Percentiles rank a stretch among this genome's conserved stretches.
phyloP scores from a whole-genome alignment of 768 basidiomycete species.

The Russula earlei region DNA sequence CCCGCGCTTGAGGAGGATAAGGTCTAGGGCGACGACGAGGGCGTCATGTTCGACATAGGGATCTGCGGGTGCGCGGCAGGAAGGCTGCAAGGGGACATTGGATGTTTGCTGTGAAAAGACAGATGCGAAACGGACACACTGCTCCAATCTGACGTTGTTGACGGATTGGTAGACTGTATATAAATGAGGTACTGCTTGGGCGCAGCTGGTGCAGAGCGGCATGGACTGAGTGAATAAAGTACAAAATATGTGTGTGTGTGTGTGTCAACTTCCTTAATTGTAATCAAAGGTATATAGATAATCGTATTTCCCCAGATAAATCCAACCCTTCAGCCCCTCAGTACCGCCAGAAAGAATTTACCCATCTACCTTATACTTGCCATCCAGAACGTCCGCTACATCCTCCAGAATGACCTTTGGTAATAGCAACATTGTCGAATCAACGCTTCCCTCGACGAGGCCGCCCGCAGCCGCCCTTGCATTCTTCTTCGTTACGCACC shows the following conservation, averaged over 20 bases:
- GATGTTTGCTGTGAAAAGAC: slow-evolving; percentile 5
- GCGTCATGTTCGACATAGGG: slow-evolving; percentile 82
- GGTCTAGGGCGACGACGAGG: slow-evolving; percentile 63
- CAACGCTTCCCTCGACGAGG: slow-evolving; percentile 37
- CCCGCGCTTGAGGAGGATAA: slow-evolving; percentile 72
- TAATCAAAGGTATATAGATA: not conserved
- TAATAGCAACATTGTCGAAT: slow-evolving; percentile 50
- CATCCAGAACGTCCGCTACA: slow-evolving; percentile 43
- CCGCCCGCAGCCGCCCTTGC: slow-evolving; percentile 21
- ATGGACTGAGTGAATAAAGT: slow-evolving; percentile 29
- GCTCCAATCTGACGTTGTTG: slow-evolving; percentile 71
- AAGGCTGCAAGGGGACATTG: slow-evolving; percentile 30
- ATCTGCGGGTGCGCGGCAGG: slow-evolving; percentile 64
- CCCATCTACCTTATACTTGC: slow-evolving; percentile 6
- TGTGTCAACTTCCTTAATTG: not conserved
- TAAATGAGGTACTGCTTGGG: slow-evolving; percentile 50
- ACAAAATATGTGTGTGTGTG: too few species aligned
- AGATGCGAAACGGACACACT: slow-evolving; percentile 51
- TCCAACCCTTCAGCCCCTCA: not conserved
- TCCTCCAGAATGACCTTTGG: slow-evolving; percentile 75
- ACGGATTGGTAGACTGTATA: slow-evolving; percentile 78
- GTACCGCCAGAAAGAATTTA: too few species aligned
- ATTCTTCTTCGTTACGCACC: slow-evolving; percentile 46
- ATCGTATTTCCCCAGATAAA: not conserved
- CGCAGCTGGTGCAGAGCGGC: slow-evolving; percentile 78